A percentile compares a stretch with the other conserved stretches of the same genome.
phyloP scores from a whole-genome alignment of 495 filamentous ascomycete species.

The Tetracladium setigerum region DNA sequence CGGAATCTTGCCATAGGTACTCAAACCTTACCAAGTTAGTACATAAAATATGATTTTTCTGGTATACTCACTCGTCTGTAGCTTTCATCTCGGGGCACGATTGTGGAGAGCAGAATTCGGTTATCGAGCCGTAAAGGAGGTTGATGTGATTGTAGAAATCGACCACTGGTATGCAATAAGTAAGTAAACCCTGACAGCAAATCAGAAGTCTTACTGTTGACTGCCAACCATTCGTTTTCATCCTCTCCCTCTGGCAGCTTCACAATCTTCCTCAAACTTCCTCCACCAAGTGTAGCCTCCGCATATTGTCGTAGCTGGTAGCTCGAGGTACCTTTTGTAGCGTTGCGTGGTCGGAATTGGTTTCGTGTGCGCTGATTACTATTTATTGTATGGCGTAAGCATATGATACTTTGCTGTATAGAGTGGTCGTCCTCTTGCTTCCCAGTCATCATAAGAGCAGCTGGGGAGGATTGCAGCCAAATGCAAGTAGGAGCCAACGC shows the following conservation, averaged over 20 bases:
- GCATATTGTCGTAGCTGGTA: conserved; percentile 97
- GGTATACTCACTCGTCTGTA: conserved; percentile 73
- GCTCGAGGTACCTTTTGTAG: conserved; percentile 82
- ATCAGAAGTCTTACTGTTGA: conserved; percentile 60
- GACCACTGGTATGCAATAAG: conserved; percentile 56
- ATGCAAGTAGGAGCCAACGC: conserved; percentile 14
- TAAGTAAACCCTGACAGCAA: neutral
- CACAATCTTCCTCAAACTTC: conserved; percentile 91
- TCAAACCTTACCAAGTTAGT: conserved; percentile 59
- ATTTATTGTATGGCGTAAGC: conserved; percentile 30
- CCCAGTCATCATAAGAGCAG: conserved; percentile 11
- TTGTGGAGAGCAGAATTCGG: conserved; percentile 95
- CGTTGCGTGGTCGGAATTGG: conserved; percentile 84
- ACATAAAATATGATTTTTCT: neutral
- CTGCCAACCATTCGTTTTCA: conserved; percentile 93
- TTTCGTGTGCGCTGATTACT: conserved; percentile 86
- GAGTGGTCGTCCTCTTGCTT: conserved; percentile 12
- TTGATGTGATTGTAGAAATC: conserved; percentile 99
- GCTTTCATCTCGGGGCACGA: conserved; percentile 99
- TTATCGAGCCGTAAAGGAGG: conserved; percentile 95
- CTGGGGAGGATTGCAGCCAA: conserved; percentile 10
- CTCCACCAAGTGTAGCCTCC: conserved; percentile 91
- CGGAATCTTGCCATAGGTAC: conserved; percentile 95
- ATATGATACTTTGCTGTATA: conserved; percentile 11
- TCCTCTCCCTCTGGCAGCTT: conserved; percentile 96